Conservation (phyloP, 495 filamentous ascomycete genomes). For the Hypoxylon lenormandii region DNA sequence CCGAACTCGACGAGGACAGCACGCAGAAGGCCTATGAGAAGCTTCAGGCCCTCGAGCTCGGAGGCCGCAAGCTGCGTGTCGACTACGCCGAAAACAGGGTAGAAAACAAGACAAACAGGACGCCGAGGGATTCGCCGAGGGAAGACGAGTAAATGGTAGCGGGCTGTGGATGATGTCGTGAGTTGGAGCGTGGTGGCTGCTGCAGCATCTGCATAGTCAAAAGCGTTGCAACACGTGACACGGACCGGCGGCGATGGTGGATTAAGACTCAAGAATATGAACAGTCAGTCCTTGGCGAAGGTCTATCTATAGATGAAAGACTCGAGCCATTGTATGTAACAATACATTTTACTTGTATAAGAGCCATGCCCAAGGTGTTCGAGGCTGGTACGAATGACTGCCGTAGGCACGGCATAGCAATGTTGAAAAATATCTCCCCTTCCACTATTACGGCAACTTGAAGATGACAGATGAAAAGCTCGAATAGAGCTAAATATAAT, state of each 20-base stretch:
- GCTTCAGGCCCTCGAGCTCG: conserved; percentile 69
- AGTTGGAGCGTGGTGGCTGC: too few species aligned
- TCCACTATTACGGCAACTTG: neutral
- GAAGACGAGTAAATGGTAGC: too few species aligned
- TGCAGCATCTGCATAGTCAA: too few species aligned
- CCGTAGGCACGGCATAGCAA: neutral
- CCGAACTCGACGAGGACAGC: conserved; percentile 69
- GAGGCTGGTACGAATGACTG: conserved; percentile 15
- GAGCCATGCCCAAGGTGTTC: neutral
- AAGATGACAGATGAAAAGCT: too few species aligned
- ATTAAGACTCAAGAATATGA: conserved; percentile 4
- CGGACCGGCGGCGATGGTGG: conserved; percentile 8
- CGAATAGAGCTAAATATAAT: too few species aligned
- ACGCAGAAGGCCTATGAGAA: conserved; percentile 69
- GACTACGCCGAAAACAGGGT: conserved; percentile 65
- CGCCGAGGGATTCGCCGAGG: too few species aligned
- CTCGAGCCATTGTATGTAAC: conserved; percentile 41
- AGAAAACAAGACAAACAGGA: neutral
- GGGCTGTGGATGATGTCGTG: too few species aligned
- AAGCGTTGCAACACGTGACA: neutral
- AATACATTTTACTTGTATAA: conserved; percentile 29
- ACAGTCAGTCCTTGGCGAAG: conserved; percentile 7
- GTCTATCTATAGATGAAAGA: conserved; percentile 12
- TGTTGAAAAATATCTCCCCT: conserved; percentile 14
- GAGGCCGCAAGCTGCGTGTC: conserved; percentile 73